Evolutionary conservation across 139 green algal genomes (phyloP).

Genomic region (Chlamydomonas sp.): DNA sequence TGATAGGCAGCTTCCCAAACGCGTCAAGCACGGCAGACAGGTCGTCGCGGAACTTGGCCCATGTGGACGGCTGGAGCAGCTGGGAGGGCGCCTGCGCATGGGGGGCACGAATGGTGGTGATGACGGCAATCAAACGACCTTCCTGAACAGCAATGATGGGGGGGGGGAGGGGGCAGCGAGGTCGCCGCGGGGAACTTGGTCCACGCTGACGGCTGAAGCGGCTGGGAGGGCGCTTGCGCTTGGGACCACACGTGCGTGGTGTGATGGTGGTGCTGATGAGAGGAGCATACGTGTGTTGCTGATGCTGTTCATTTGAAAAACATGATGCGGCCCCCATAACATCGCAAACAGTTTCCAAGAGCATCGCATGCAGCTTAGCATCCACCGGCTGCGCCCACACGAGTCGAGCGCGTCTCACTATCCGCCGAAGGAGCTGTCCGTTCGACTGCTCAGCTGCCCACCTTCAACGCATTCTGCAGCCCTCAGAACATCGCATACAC

Average conservation of each 20-base stretch:
- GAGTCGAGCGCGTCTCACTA: background rate
- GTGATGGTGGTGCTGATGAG: too few relatives aligned
- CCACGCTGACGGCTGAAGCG: slow-evolving; percentile 23
- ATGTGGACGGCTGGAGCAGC: slow-evolving; percentile 20
- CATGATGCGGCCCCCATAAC: too few relatives aligned
- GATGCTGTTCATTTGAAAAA: too few relatives aligned
- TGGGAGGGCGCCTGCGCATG: slow-evolving; percentile 24
- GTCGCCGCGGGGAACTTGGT: slow-evolving; percentile 14
- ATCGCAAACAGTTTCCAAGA: too few relatives aligned
- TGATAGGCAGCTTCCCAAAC: slow-evolving; percentile 13
- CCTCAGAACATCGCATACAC: too few relatives aligned
- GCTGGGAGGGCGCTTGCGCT: slow-evolving; percentile 22
- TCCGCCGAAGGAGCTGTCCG: background rate
- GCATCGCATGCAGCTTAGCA: too few relatives aligned
- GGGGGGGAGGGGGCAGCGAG: too few relatives aligned
- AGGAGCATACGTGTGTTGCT: too few relatives aligned
- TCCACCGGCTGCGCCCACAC: background rate
- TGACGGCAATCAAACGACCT: too few relatives aligned
- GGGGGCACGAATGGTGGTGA: too few relatives aligned
- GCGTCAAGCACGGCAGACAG: slow-evolving; percentile 23
- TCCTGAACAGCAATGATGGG: too few relatives aligned
- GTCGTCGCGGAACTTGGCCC: slow-evolving; percentile 18
- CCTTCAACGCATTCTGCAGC: slow-evolving; percentile 51
- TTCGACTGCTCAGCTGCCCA: background rate
- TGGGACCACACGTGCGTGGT: too few relatives aligned